Percentiles rank a stretch among this genome's conserved stretches.
Evolutionary conservation across 2,329 filamentous ascomycete species (phyloP).

Genomic region (Cryphonectria parasitica): DNA sequence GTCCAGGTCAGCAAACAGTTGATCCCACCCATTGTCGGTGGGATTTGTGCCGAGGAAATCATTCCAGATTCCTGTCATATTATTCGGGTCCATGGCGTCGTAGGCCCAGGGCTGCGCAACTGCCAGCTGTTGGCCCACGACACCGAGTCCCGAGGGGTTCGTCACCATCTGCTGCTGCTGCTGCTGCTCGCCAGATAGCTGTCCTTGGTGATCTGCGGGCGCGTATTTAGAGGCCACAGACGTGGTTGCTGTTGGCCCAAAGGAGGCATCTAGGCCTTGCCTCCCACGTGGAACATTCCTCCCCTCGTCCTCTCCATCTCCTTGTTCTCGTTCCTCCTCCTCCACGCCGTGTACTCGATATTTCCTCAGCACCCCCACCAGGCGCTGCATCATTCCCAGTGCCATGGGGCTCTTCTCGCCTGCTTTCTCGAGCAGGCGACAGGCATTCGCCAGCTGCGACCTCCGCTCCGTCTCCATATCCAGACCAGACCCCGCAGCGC

Average conservation of each 20-base stretch:
- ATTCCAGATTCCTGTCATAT: constrained; percentile 23
- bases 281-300: not conserved
- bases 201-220: not conserved
- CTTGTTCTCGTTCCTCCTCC: not conserved
- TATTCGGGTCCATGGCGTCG: constrained; percentile 6
- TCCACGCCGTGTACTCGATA: constrained; percentile 23
- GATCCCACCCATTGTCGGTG: constrained; percentile 28
- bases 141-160: not conserved
- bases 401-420: constrained; percentile 30
- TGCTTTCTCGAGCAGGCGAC: constrained; percentile 28
- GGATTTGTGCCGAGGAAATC: constrained; percentile 20
- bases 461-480: constrained; percentile 26
- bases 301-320: not conserved
- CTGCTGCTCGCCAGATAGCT: not conserved
- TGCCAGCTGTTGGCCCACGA: constrained; percentile 1
- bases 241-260: not conserved
- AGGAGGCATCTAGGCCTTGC: not conserved
- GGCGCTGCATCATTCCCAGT: constrained; percentile 25
- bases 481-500: not conserved
- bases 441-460: constrained; percentile 27
- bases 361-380: constrained; percentile 26
- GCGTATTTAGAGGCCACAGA: not conserved
- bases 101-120: not conserved
- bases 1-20: constrained; percentile 32
- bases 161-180: not conserved